Evolutionary conservation across 2,329 filamentous ascomycete genomes (phyloP).

Genomic region (Pseudocercospora ulei): DNA sequence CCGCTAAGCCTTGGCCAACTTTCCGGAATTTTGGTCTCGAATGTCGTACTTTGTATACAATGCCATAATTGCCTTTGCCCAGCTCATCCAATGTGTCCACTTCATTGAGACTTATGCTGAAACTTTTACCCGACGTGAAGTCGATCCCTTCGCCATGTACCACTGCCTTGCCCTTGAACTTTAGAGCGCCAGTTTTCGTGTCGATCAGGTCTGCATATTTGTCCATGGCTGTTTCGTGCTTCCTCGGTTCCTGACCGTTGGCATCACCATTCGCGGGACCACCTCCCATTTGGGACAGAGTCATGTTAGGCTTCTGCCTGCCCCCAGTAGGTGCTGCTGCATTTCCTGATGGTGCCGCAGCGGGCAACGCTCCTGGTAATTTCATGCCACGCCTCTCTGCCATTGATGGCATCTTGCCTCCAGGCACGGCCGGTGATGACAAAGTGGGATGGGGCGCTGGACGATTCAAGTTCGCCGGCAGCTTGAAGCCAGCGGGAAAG

Average conservation of each 20-base stretch:
- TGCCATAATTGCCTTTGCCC: constrained; percentile 96
- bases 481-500: constrained; percentile 39
- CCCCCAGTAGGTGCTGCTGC: constrained; percentile 32
- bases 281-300: constrained; percentile 40
- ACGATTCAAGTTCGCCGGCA: constrained; percentile 35
- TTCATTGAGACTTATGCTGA: constrained; percentile 91
- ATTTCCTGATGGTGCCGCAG: constrained; percentile 38
- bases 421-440: constrained; percentile 42
- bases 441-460: constrained; percentile 38
- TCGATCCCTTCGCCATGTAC: constrained; percentile 85
- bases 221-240: constrained; percentile 42
- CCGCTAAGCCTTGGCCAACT: constrained; percentile 51
- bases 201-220: constrained; percentile 78
- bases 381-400: constrained; percentile 59
- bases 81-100: constrained; percentile 87
- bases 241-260: constrained; percentile 28
- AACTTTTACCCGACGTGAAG: constrained; percentile 79
- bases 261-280: constrained; percentile 27
- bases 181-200: constrained; percentile 79
- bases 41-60: constrained; percentile 92
- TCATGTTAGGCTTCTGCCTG: constrained; percentile 39
- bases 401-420: constrained; percentile 44
- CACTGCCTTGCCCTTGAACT: constrained; percentile 83
- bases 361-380: constrained; percentile 48
- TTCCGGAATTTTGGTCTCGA: constrained; percentile 57